A percentile compares a stretch with the other conserved stretches of the same genome.
These are phyloP conservation scores for Corymbia citriodora DNA, from an alignment of 441 rosid species.

Conservation along the genomic window DNA sequence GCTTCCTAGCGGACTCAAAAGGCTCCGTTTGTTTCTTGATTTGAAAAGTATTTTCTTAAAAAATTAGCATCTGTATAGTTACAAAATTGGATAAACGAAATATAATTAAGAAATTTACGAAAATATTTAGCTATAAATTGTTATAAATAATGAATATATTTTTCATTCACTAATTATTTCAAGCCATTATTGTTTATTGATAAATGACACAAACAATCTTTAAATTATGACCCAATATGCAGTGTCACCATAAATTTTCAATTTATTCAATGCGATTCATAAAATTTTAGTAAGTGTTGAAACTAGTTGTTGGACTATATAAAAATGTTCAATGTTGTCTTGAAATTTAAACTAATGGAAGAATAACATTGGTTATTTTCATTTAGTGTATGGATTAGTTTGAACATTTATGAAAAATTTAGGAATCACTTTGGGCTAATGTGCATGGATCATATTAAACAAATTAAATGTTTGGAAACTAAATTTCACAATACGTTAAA, in stretches of 20 bases:
- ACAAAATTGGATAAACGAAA: neutral
- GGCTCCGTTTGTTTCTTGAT: neutral
- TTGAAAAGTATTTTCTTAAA: neutral
- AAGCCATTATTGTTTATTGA: neutral
- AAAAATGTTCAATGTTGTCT: neutral
- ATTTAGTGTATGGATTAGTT: neutral
- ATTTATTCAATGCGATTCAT: rapidly evolving
- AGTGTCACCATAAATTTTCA: neutral
- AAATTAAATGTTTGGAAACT: neutral
- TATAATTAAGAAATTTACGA: neutral
- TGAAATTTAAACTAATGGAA: no score
- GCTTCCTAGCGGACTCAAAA: neutral
- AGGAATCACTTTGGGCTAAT: neutral
- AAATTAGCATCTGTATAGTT: neutral
- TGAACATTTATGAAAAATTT: neutral
- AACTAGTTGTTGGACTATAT: neutral
- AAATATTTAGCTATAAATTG: no score
- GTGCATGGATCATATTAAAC: neutral
- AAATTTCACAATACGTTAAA: no score
- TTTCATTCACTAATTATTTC: neutral
- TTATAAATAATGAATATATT: neutral
- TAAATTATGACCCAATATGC: neutral
- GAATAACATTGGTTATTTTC: neutral
- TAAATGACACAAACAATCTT: neutral
- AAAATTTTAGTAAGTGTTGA: neutral